Percentiles rank a stretch among this genome's conserved stretches.
These are phyloP conservation scores for Nothopassalora personata DNA, from an alignment of 2,329 filamentous ascomycete genomes.

Conservation along the genomic window DNA sequence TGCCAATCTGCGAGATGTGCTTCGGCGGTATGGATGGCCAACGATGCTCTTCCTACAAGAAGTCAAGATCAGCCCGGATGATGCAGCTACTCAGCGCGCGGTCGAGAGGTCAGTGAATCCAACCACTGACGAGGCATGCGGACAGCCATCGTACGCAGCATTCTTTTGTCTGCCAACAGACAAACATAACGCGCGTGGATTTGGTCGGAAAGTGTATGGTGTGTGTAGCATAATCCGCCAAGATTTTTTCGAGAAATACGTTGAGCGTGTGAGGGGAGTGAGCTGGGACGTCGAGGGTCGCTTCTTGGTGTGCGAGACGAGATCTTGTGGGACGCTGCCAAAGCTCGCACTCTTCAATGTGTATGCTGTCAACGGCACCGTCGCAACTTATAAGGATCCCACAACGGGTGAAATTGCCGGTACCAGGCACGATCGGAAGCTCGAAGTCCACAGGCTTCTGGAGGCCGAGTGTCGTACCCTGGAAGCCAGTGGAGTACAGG, in stretches of 20 bases:
- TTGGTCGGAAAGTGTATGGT: conserved; percentile 49
- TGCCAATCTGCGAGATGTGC: conserved; percentile 35
- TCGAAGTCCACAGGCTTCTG: conserved; percentile 44
- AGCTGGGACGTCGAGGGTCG: conserved; percentile 51
- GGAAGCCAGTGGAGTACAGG: conserved; percentile 38
- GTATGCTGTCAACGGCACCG: conserved; percentile 31
- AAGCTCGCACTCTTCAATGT: conserved; percentile 48
- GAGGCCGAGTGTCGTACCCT: conserved; percentile 41
- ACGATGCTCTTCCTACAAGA: conserved; percentile 46
- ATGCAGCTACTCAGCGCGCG: conserved; percentile 36
- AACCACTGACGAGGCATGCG: conserved; percentile 15
- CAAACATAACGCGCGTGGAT: conserved; percentile 46
- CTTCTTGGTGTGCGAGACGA: conserved; percentile 43
- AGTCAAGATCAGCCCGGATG: conserved; percentile 43
- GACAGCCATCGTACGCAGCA: conserved; percentile 39
- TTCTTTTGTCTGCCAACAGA: conserved; percentile 47
- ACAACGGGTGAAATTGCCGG: conserved; percentile 40
- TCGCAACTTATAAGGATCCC: conserved; percentile 41
- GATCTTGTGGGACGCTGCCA: conserved; percentile 10
- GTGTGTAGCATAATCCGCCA: conserved; percentile 47
- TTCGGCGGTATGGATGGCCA: conserved; percentile 43
- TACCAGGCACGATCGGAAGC: conserved; percentile 49
- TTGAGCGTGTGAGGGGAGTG: conserved; percentile 36
- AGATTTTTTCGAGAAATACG: conserved; percentile 35
- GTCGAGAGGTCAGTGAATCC: conserved; percentile 35